Evolutionary conservation across 78 protist species (phyloP).

Genomic region (Tieghemostelium lacteum): DNA sequence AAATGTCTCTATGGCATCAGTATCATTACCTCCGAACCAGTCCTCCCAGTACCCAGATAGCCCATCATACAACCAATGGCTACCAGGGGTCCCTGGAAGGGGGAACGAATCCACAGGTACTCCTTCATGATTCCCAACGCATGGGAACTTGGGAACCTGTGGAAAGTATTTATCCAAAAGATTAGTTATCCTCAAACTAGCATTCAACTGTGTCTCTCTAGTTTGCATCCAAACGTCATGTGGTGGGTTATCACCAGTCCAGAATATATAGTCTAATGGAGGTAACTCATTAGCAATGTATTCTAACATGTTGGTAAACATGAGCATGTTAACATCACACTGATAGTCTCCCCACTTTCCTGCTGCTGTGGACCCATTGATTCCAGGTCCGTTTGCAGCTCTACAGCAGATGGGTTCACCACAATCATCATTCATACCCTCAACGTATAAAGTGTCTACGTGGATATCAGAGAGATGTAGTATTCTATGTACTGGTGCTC

Average conservation of each 20-base stretch:
- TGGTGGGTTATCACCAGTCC: conserved; percentile 80
- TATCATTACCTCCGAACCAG: conserved; percentile 14
- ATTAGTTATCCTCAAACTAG: conserved; percentile 20
- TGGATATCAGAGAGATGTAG: conserved; percentile 63
- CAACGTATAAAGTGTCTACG: conserved; percentile 40
- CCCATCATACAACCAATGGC: conserved; percentile 35
- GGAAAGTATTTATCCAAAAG: conserved; percentile 40
- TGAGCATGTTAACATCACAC: conserved; percentile 58
- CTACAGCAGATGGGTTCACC: conserved; percentile 74
- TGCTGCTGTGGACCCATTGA: conserved; percentile 36
- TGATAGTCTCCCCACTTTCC: conserved; percentile 65
- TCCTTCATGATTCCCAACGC: conserved; percentile 71
- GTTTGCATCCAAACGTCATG: conserved; percentile 75
- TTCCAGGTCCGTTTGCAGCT: conserved; percentile 42
- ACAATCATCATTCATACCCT: conserved; percentile 59
- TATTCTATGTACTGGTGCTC: conserved; percentile 27
- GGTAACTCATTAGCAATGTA: conserved; percentile 12
- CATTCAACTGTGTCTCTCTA: conserved; percentile 35
- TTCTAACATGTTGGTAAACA: conserved; percentile 32
- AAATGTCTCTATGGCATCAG: not conserved
- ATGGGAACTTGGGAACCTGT: conserved; percentile 7
- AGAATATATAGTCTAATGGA: conserved; percentile 5
- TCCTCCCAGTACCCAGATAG: conserved; percentile 23
- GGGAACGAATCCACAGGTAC: conserved; percentile 63
- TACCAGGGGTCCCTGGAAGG: conserved; percentile 22